Evolutionary conservation across 768 basidiomycete species (phyloP), one percentile per base, ranked within the genome.

Genomic region (Lactifluus subvellereus): DNA sequence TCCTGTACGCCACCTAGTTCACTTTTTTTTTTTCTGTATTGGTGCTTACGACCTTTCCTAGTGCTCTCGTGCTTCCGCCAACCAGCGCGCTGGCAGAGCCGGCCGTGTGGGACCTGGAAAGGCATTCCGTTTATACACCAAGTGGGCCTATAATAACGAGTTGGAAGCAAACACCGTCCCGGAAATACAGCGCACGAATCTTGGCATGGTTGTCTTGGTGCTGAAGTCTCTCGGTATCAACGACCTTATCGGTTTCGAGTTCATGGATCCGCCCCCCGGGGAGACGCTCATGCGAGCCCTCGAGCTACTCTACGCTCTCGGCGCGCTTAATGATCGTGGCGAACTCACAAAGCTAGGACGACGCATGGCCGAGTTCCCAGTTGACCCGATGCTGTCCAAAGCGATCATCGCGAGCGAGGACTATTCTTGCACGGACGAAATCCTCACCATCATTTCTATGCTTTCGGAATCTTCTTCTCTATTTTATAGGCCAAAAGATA

Each of bases 61-160:
- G 91, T 98, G 97, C 71, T 98, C 97, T 22, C 84, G 95, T 67
- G 97, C 97, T 33, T 98, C 97, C 38, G 97, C 96, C 0, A 95
- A 96, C 70, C 97, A 99, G 71, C 80, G 97, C 63, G 97, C 97
- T 1, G 97, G 97, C 55, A 87, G 97, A 68, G 97, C 97, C 1
- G 97, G 97, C 18, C 91, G 97, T 67, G 97, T 99, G 16, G 97
- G 97, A 2, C 94, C 97, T 13, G 97, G 97, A 16, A 98, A 99
- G 74, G 85, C 95, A 18, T 99, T 99, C 80, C 86, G 97, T n/a
- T 78, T 99, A 20, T 98, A 95, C 75, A 99, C 97, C 20, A 98
- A 98, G 73, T 98, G 95, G 93, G 97, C 97, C 0, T 99, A 88
- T 72, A 77, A 85, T 52, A 98, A 98, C 74, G 97, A 99, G 73